Conservation (phyloP, 108 stramenopile genomes). For the Fragilaria radians region DNA sequence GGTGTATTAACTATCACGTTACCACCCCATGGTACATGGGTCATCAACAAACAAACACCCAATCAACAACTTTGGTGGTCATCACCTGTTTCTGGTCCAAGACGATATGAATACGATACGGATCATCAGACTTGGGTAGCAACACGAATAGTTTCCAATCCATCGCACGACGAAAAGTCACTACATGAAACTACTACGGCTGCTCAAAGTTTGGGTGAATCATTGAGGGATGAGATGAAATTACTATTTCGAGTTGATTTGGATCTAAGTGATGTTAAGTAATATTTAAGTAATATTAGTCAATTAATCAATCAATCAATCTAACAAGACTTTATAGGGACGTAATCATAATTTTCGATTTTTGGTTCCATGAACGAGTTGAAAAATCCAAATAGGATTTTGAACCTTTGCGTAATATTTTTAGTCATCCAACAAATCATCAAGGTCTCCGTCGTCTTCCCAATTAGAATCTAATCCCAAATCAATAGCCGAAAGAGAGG, state of each 20-base stretch:
- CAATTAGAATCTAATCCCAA: conserved; percentile 33
- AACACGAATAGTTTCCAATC: too few species aligned
- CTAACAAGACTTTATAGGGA: background rate
- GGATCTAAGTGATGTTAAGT: conserved; percentile 21
- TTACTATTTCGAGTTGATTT: conserved; percentile 43
- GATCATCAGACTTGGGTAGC: conserved; percentile 68
- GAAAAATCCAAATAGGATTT: background rate
- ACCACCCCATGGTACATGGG: conserved; percentile 85
- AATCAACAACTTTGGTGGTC: conserved; percentile 85
- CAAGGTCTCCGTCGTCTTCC: conserved; percentile 51
- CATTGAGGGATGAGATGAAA: conserved; percentile 49
- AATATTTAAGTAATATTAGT: too few species aligned
- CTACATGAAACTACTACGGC: background rate
- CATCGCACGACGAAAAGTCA: conserved; percentile 25
- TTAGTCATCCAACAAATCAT: conserved; percentile 49
- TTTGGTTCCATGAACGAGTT: background rate
- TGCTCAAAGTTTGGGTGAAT: conserved; percentile 29
- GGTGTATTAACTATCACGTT: conserved; percentile 73
- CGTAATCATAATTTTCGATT: too few species aligned
- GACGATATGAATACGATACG: conserved; percentile 79
- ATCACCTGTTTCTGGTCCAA: conserved; percentile 86
- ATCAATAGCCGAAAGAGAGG: background rate
- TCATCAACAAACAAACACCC: conserved; percentile 96
- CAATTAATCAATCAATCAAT: too few species aligned
- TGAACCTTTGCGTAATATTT: background rate